Conservation (phyloP, 225 moss, liverwort and hornwort species). For the Thuidium tamariscinum region DNA sequence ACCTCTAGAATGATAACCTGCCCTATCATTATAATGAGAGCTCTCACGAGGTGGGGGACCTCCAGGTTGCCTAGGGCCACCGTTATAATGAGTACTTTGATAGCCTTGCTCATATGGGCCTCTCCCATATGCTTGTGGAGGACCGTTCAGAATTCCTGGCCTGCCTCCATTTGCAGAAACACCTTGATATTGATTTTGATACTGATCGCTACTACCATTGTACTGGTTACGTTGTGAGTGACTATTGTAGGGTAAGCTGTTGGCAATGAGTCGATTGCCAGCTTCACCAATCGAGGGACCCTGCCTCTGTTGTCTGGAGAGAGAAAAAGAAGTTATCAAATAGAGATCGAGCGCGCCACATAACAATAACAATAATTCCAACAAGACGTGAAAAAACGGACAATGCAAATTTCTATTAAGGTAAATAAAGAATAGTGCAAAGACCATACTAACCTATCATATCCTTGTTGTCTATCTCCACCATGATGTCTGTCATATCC, state of each 20-base stretch:
- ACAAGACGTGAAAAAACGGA: neutral
- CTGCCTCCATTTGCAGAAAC: constrained; percentile 20
- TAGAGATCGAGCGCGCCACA: neutral
- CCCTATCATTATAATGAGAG: constrained; percentile 21
- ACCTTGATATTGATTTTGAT: constrained; percentile 15
- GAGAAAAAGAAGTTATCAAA: neutral
- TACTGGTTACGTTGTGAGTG: constrained; percentile 26
- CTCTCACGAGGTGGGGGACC: constrained; percentile 13
- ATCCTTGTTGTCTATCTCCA: constrained; percentile 19
- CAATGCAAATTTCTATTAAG: neutral
- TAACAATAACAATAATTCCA: neutral
- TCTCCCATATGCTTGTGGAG: constrained; percentile 29
- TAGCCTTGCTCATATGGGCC: constrained; percentile 36
- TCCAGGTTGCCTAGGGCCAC: constrained; percentile 5
- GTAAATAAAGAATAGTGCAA: neutral
- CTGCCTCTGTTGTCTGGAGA: constrained; percentile 33
- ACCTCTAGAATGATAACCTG: constrained; percentile 14
- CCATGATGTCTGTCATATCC: constrained; percentile 22
- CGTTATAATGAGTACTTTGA: constrained; percentile 10
- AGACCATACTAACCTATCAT: constrained; percentile 15
- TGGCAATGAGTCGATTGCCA: constrained; percentile 30
- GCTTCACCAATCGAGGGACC: constrained; percentile 40
- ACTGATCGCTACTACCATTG: constrained; percentile 27
- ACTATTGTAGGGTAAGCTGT: constrained; percentile 25
- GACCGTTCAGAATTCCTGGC: constrained; percentile 13